Base-by-base conservation (phyloP, 2,329 filamentous ascomycete species). In the Helminthosporium solani region DNA sequence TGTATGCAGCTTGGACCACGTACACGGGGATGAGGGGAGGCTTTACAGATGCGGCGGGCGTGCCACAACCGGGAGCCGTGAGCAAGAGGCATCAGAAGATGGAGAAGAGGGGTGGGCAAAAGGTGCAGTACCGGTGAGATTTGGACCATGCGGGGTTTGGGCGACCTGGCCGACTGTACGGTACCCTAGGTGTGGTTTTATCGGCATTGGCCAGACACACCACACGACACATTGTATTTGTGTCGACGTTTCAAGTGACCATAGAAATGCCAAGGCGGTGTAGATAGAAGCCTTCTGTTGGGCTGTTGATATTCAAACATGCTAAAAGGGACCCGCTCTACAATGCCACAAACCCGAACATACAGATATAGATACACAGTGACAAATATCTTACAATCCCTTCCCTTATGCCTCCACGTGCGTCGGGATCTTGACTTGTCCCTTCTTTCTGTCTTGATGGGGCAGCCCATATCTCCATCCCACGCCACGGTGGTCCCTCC, bases 381-480 rank as follows among this genome's bases (percentile, higher is more conserved):
- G 50, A 46, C 57, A 57, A 49, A 59, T 50, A 62, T 58, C 45
- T 46, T 58, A 59, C 54, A 59, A 40, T 21, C 20, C 38, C 5
- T 25, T 41, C 41, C 16, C 40, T 50, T 61, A 71, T 28, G 67
- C 67, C 44, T 79, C 76, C 38, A 85, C 81, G 52, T 73, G 76
- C 18, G 76, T 83, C 11, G 82, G 82, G 51, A 85, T 84, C 74
- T 85, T 85, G 57, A 83, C 72, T 52, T 76, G 70, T 19, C 82
- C 82, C 68, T 78, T 79, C 75, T 84, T 84, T 49, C 83, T 72
- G 51, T 85, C 82, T 58, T 82, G 71, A 56, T 77, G 77, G 39
- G 83, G 82, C 47, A 84, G 74, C 57, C 83, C 82, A 60, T 86
- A 86, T 53, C 82, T 73, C 56, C 75, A 77, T 12, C 82, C 83